phyloP scores from a whole-genome alignment of 164 flowering plant genomes.

The Chloranthus sessilifolius region DNA sequence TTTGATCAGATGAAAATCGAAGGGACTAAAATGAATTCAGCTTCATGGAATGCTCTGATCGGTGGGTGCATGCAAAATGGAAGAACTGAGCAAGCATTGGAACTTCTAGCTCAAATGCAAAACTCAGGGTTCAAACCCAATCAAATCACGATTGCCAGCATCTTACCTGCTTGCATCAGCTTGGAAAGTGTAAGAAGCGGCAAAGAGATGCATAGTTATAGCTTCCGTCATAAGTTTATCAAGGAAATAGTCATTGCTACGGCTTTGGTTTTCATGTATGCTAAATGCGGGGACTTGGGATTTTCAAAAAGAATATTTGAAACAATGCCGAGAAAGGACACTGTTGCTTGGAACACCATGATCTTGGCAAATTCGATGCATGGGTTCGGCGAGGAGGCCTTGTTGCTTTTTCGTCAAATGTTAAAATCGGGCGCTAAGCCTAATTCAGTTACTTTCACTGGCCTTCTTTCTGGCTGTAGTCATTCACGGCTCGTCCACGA shows the following conservation, averaged over 20 bases:
- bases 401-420: constrained; percentile 45
- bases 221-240: constrained; percentile 23
- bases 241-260: constrained; percentile 34
- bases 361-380: constrained; percentile 61
- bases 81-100: constrained; percentile 26
- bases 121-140: constrained; percentile 41
- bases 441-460: constrained; percentile 48
- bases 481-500: constrained; percentile 51
- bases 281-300: constrained; percentile 53
- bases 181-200: constrained; percentile 40
- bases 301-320: constrained; percentile 31
- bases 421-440: constrained; percentile 37
- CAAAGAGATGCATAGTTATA: constrained; percentile 46
- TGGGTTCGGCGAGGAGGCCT: constrained; percentile 45
- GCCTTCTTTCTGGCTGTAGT: constrained; percentile 53
- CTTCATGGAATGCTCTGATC: constrained; percentile 55
- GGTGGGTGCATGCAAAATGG: constrained; percentile 54
- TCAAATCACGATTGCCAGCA: constrained; percentile 38
- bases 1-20: constrained; percentile 37
- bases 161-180: constrained; percentile 44
- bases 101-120: constrained; percentile 37
- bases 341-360: constrained; percentile 60
- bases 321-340: constrained; percentile 33
- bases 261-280: constrained; percentile 51
- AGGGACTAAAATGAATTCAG: constrained; percentile 24